Evolutionary conservation across 495 filamentous ascomycete genomes (phyloP), one percentile per base, ranked within the genome.

Genomic region (Talaromyces liani): DNA sequence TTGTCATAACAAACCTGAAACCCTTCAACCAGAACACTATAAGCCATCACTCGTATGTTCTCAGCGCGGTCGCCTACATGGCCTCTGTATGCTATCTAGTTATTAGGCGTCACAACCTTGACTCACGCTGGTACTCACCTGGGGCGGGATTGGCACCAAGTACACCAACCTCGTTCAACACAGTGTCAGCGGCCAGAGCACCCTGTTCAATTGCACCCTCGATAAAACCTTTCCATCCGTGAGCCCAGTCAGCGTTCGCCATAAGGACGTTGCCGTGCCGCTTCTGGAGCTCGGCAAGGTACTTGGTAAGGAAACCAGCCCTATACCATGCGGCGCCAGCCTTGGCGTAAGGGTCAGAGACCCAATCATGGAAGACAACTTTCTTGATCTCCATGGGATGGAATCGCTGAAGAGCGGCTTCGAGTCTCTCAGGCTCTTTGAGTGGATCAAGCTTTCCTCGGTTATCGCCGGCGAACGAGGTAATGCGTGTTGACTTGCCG

Each of bases 171-270:
- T 31, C 29, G 29, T 31, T 31, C 29, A 31, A 31, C 29, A 31
- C 29, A 31, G 29, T 31, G 29, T 31, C 29, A 6, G 29, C 2
- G 29, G 29, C 29, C 29, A 31, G 29, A 31, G 29, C 29, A 31
- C 72, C 72, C 47, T 69, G 61, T 55, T 75, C 73, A 49, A 75
- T 60, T 9, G 72, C 70, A 10, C 73, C 73, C 29, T 74, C 72
- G 6, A 75, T 68, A n/a, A 71, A 71, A 1, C 63, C 67, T 18
- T 68, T 60, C 73, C 73, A 75, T 4, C 70, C 73, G 63, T 70
- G 31, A 4, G 73, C 72, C 69, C 71, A 75, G 41, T 74, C 73
- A 5, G 66, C 69, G 63, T 60, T 68, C 0, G 68, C 73, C 64
- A 75, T 31, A 72, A 70, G 55, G 16, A 73, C 63, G 27, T 66